Conservation (phyloP, 164 flowering plant genomes). For the Brasenia schreberi region DNA sequence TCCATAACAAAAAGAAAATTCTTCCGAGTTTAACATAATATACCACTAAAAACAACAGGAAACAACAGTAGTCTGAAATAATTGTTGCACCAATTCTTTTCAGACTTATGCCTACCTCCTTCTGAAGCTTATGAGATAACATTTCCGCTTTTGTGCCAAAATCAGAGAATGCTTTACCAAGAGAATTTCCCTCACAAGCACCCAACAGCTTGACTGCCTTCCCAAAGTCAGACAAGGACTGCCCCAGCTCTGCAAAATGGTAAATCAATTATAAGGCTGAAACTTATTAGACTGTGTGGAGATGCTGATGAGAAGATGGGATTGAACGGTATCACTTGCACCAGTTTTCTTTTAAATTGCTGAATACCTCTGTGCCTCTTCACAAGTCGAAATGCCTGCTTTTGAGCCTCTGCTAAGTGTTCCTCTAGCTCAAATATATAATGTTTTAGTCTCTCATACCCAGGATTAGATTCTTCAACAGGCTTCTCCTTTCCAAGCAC, state of each 20-base stretch:
- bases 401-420: slow-evolving; percentile 93
- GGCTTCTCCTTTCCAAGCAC: slow-evolving; percentile 98
- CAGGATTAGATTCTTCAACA: slow-evolving; percentile 88
- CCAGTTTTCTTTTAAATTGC: neutral
- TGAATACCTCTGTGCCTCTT: slow-evolving; percentile 89
- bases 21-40: neutral
- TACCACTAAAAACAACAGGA: neutral
- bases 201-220: slow-evolving; percentile 87
- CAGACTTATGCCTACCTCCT: slow-evolving; percentile 39
- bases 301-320: no score
- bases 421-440: slow-evolving; percentile 92
- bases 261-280: neutral
- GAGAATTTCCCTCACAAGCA: slow-evolving; percentile 66
- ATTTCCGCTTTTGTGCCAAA: slow-evolving; percentile 75
- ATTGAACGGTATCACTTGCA: neutral
- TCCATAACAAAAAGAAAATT: slow-evolving; percentile 10
- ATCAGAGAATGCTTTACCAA: slow-evolving; percentile 90
- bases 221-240: slow-evolving; percentile 84
- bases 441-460: slow-evolving; percentile 78
- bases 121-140: slow-evolving; percentile 67
- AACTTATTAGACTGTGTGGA: neutral
- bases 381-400: slow-evolving; percentile 93
- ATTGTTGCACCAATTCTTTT: neutral
- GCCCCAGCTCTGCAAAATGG: slow-evolving; percentile 59
- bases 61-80: neutral